These are phyloP conservation scores for Penicillium occitanis DNA, from an alignment of 2,329 filamentous ascomycete species.

Conservation along the genomic window DNA sequence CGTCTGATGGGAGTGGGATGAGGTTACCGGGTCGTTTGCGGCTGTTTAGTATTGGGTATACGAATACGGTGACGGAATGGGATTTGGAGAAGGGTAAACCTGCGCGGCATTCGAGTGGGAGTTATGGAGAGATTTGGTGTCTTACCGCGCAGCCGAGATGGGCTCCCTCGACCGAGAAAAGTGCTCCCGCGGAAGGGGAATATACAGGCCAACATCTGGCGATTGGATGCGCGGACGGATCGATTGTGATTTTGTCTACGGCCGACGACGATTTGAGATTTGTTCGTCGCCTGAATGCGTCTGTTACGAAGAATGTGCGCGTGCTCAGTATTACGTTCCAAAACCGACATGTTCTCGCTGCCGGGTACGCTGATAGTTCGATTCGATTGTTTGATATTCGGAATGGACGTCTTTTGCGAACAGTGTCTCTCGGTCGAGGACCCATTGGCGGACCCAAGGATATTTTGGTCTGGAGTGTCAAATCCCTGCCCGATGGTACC, in stretches of 20 bases:
- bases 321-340: slow-evolving; percentile 92
- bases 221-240: slow-evolving; percentile 87
- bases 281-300: slow-evolving; percentile 71
- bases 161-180: slow-evolving; percentile 38
- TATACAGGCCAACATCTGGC: slow-evolving; percentile 65
- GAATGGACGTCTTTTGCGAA: slow-evolving; percentile 71
- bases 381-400: slow-evolving; percentile 87
- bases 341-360: slow-evolving; percentile 75
- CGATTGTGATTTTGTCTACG: slow-evolving; percentile 81
- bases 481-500: slow-evolving; percentile 79
- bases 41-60: slow-evolving; percentile 95
- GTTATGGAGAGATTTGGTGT: slow-evolving; percentile 97
- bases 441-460: slow-evolving; percentile 75
- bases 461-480: slow-evolving; percentile 90
- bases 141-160: slow-evolving; percentile 77
- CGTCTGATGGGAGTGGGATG: slow-evolving; percentile 58
- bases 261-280: slow-evolving; percentile 81
- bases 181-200: slow-evolving; percentile 39
- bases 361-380: slow-evolving; percentile 94
- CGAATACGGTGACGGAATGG: slow-evolving; percentile 91
- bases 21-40: slow-evolving; percentile 70
- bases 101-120: slow-evolving; percentile 79
- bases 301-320: slow-evolving; percentile 73
- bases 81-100: slow-evolving; percentile 77
- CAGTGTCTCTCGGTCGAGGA: slow-evolving; percentile 82